Evolutionary conservation across 257 asterid species (phyloP).

Genomic region (Leonotis leonurus): DNA sequence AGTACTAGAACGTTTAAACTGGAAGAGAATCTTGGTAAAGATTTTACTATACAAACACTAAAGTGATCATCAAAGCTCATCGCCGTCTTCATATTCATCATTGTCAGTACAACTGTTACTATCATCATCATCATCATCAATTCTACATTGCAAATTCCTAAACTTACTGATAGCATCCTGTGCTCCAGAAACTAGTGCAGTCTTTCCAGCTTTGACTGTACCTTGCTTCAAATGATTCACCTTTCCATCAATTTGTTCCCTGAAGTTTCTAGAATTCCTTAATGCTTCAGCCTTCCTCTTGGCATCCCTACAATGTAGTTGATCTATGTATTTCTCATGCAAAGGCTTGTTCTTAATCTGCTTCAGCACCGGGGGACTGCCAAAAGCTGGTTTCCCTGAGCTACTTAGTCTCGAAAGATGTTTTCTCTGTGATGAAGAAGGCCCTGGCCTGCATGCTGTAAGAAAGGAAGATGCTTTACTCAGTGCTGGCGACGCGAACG

Average conservation of each 20-base stretch:
- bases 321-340: slow-evolving; percentile 86
- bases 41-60: slow-evolving; percentile 10
- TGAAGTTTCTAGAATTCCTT: slow-evolving; percentile 31
- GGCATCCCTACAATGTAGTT: slow-evolving; percentile 71
- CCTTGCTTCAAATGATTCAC: slow-evolving; percentile 17
- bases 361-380: slow-evolving; percentile 78
- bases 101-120: slow-evolving; percentile 3
- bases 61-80: slow-evolving; percentile 9
- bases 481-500: slow-evolving; percentile 43
- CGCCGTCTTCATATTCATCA: slow-evolving; percentile 22
- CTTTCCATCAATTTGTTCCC: slow-evolving; percentile 7
- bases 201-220: slow-evolving; percentile 48
- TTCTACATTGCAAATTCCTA: slow-evolving; percentile 27
- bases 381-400: slow-evolving; percentile 26
- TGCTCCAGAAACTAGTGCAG: slow-evolving; percentile 53
- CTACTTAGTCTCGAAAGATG: slow-evolving; percentile 28
- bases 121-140: slow-evolving; percentile 12
- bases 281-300: slow-evolving; percentile 60
- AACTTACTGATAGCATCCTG: slow-evolving; percentile 48
- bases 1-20: no score
- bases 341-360: slow-evolving; percentile 65
- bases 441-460: no score
- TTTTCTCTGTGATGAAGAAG: slow-evolving; percentile 39
- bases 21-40: no score
- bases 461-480: slow-evolving; percentile 23